phyloP scores from a whole-genome alignment of 441 rosid species.

The Erysimum cheiri region DNA sequence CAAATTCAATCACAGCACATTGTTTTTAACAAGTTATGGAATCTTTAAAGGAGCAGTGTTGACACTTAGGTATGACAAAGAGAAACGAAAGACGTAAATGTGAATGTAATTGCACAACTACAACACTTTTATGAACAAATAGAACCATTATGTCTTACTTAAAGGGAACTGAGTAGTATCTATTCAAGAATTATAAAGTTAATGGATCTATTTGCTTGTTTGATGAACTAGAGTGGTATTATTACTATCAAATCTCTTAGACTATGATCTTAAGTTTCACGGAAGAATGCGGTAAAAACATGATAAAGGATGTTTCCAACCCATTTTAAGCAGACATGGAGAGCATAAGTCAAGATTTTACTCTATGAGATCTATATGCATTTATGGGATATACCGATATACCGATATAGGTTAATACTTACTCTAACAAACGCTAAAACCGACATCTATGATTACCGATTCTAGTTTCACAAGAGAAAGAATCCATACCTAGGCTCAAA shows the following conservation, averaged over 20 bases:
- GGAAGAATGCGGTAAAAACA: neutral
- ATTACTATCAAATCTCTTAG: neutral
- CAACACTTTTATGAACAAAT: too few relatives aligned
- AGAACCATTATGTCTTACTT: neutral
- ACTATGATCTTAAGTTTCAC: constrained; percentile 8
- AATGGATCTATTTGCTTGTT: neutral
- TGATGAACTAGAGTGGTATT: neutral
- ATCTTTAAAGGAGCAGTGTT: neutral
- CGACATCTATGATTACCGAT: neutral
- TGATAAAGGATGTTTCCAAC: neutral
- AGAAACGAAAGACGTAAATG: neutral
- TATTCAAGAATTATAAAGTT: neutral
- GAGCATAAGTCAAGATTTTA: neutral
- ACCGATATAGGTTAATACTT: neutral
- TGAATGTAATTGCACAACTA: neutral
- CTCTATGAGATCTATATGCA: neutral
- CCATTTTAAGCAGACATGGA: constrained; percentile 7
- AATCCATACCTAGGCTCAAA: constrained; percentile 90
- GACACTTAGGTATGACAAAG: neutral
- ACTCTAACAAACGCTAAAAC: neutral
- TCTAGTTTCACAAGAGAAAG: neutral
- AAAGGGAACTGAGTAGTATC: neutral
- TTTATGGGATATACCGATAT: neutral
- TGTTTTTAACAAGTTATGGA: constrained; percentile 13
- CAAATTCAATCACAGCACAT: constrained; percentile 32